phyloP scores from a whole-genome alignment of 1,139 yeast genomes.

The Hyphopichia burtonii region DNA sequence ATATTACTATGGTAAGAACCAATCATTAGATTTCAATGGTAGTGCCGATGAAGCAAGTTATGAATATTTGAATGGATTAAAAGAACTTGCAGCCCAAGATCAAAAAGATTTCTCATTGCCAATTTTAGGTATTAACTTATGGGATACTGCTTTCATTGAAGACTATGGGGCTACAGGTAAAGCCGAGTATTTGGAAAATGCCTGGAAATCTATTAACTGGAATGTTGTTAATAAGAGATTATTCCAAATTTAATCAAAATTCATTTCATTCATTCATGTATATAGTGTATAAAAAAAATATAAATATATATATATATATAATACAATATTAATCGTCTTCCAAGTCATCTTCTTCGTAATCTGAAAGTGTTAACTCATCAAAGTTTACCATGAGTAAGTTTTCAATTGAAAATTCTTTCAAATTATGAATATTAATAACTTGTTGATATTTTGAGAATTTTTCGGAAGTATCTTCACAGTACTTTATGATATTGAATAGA shows the following conservation, averaged over 20 bases:
- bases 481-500: constrained; percentile 23
- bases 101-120: constrained; percentile 75
- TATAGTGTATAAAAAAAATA: constrained; percentile 2
- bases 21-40: constrained; percentile 72
- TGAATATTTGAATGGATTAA: constrained; percentile 45
- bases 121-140: constrained; percentile 71
- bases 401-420: not conserved
- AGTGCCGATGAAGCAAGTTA: constrained; percentile 58
- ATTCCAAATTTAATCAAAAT: constrained; percentile 31
- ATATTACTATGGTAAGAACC: constrained; percentile 73
- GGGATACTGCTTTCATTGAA: constrained; percentile 83
- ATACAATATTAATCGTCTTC: not conserved
- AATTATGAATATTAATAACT: constrained; percentile 13
- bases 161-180: constrained; percentile 86
- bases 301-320: no score
- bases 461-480: constrained; percentile 24
- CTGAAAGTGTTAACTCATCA: constrained; percentile 1
- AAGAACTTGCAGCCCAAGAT: constrained; percentile 41
- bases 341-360: not conserved
- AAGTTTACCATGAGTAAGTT: constrained; percentile 3
- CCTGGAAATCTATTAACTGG: constrained; percentile 88
- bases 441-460: constrained; percentile 20
- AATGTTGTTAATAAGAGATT: constrained; percentile 69
- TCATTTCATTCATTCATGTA: constrained; percentile 3
- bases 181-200: constrained; percentile 67